Base-by-base conservation (phyloP, 768 basidiomycete species). In the Lactarius sanguifluus region DNA sequence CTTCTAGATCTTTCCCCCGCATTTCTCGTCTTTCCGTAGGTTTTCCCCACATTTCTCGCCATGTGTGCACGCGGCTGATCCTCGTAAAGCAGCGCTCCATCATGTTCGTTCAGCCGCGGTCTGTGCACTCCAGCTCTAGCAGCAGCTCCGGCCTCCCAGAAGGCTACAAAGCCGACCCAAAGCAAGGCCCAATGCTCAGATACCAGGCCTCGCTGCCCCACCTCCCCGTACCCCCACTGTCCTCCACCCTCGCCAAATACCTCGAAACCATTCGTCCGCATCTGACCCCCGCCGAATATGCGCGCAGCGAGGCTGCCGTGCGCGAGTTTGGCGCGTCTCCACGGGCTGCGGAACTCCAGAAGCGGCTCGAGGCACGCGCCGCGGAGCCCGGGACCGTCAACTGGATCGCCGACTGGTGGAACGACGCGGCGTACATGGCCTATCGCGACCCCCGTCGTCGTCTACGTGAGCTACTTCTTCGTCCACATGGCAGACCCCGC, bases 391-490 rank as follows among this genome's bases (percentile, higher is more conserved):
- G 77, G 20, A 76, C 79, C 61, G 80, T 79, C 71, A 95, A 83
- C 79, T 99, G 97, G 97, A 82, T 99, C n/a, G 83, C 85, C 57
- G 94, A 96, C 60, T 99, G 97, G 97, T 99, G 96, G 96, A 96
- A 98, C 77, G 93, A 97, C 41, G 85, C 76, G 5, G 96, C 96
- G 20, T 92, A 91, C 75, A 88, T 93, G 89, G 89, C 80, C 7
- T 92, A 92, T 73, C 84, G 92, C 57, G 96, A 96, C 72, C 88
- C 88, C 95, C 2, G 92, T 97, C 57, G 89, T 96, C 36, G 91
- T 96, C 16, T 91, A 87, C 70, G 94, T 96, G 72, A 94, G 89
- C 82, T 99, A 99, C 80, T 98, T 90, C 79, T 99, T 92, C 75
- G 84, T 95, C 10, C 96, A 98, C 76, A 75, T 87, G 55, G 84